Conservation (phyloP, 176 grass and related monocot genomes). For the Triticum urartu region DNA sequence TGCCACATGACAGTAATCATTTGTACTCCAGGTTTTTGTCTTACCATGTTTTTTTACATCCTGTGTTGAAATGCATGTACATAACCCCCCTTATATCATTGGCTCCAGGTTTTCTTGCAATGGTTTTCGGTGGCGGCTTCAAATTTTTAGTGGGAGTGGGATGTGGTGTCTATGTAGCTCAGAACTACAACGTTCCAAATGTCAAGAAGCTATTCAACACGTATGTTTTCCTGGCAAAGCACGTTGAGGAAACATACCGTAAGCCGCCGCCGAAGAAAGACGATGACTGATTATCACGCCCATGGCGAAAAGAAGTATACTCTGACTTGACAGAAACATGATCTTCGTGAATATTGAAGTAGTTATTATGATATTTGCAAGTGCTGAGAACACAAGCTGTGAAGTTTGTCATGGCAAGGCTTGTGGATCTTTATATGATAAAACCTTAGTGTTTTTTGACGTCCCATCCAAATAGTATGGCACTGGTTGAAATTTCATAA, state of each 20-base stretch:
- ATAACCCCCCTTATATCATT: background rate
- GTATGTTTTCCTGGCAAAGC: conserved; percentile 59
- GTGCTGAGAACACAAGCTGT: too few species aligned
- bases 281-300: conserved; percentile 42
- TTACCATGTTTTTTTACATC: background rate
- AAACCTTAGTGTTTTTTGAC: too few species aligned
- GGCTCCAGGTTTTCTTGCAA: conserved; percentile 21
- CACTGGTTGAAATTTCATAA: too few species aligned
- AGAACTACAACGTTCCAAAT: conserved; percentile 73
- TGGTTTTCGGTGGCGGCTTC: conserved; percentile 76
- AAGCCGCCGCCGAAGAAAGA: conserved; percentile 58
- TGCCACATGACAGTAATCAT: too few species aligned
- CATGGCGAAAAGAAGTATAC: conserved; percentile 12
- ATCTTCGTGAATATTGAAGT: background rate
- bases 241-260: conserved; percentile 60
- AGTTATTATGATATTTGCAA: background rate
- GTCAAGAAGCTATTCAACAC: conserved; percentile 67
- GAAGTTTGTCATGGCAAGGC: too few species aligned
- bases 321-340: background rate
- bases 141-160: conserved; percentile 58
- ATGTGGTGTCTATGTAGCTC: conserved; percentile 60
- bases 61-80: background rate
- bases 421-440: too few species aligned
- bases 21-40: background rate
- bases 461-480: too few species aligned